A percentile compares a stretch with the other conserved stretches of the same genome.
phyloP scores from a whole-genome alignment of 805 yeast genomes.

The Brettanomyces bruxellensis region DNA sequence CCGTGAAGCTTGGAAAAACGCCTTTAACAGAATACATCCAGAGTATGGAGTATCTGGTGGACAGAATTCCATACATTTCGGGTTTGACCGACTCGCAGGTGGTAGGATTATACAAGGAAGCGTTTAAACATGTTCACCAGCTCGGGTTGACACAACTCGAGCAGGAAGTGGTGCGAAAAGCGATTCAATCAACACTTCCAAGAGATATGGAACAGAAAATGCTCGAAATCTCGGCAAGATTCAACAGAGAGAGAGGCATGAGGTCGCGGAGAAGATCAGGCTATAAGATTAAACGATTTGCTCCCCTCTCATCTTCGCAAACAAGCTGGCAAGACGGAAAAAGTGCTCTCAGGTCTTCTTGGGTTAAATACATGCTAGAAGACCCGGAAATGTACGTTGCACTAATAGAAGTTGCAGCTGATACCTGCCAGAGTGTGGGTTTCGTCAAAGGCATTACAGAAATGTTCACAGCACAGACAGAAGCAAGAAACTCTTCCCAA shows the following conservation, averaged over 20 bases:
- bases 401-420: conserved; percentile 1
- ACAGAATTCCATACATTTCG: background rate
- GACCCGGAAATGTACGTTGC: background rate
- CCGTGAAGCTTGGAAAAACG: background rate
- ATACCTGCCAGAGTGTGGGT: conserved; percentile 3
- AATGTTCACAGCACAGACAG: background rate
- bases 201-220: background rate
- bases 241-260: background rate
- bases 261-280: too few species aligned
- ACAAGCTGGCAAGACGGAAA: too few species aligned
- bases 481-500: background rate
- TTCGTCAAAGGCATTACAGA: background rate
- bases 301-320: too few species aligned
- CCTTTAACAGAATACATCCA: background rate
- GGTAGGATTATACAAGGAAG: background rate
- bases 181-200: background rate
- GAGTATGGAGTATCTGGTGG: background rate
- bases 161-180: background rate
- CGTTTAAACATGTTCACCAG: background rate
- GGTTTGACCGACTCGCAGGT: background rate
- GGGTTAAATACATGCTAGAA: conserved; percentile 2
- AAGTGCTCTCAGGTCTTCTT: conserved; percentile 1
- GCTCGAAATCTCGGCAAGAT: background rate
- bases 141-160: background rate
- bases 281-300: too few species aligned